Evolutionary conservation across 73 alveolate genomes (phyloP).

Genomic region (Paramecium caudatum): DNA sequence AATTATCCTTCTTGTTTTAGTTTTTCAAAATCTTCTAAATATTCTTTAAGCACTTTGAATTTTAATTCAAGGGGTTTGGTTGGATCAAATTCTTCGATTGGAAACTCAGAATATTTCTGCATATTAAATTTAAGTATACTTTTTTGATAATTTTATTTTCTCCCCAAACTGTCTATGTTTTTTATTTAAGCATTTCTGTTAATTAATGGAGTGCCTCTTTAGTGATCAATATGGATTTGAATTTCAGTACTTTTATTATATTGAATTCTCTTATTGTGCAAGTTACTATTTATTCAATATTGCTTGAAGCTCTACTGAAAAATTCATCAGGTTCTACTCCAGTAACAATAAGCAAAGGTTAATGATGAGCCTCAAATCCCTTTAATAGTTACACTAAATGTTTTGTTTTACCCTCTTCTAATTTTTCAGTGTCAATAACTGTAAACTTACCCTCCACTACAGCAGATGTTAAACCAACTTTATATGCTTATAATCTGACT

Average conservation of each 20-base stretch:
- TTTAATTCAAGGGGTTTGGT: conserved; percentile 49
- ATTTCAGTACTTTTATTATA: background rate
- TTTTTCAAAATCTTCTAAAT: conserved; percentile 54
- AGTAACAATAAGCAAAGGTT: conserved; percentile 1
- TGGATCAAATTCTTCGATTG: conserved; percentile 49
- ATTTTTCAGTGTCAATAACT: conserved; percentile 40
- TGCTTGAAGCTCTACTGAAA: background rate
- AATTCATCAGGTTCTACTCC: conserved; percentile 25
- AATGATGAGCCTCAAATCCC: background rate
- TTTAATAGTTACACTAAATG: background rate
- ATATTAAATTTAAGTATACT: background rate
- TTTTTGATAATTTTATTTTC: background rate
- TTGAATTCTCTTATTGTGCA: background rate
- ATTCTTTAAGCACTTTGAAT: conserved; percentile 43
- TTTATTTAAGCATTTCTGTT: conserved; percentile 1
- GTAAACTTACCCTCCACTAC: conserved; percentile 25
- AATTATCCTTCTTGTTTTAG: conserved; percentile 45
- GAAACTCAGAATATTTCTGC: conserved; percentile 27
- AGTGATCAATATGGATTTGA: background rate
- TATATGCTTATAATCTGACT: conserved; percentile 20
- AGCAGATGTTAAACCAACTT: conserved; percentile 60
- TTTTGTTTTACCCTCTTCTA: conserved; percentile 53
- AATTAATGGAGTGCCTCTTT: background rate
- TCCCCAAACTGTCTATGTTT: conserved; percentile 31
- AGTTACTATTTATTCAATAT: background rate